Evolutionary conservation across 805 yeast genomes (phyloP).

Genomic region (Ogataea siamensis): DNA sequence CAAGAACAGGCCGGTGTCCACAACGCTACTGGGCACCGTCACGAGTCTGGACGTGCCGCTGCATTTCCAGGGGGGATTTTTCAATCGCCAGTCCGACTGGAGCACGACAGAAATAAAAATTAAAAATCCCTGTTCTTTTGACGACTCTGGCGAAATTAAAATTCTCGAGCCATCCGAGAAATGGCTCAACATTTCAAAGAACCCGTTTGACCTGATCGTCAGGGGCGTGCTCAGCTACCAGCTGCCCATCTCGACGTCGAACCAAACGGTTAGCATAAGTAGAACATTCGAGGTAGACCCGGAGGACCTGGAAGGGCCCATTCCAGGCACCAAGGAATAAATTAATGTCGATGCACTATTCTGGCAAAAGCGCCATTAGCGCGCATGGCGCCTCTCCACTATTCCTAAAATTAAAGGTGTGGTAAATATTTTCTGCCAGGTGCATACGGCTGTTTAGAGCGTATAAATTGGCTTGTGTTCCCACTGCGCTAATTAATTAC

Average conservation of each 20-base stretch:
- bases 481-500: constrained; percentile 1
- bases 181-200: constrained; percentile 72
- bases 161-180: constrained; percentile 37
- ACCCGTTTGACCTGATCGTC: constrained; percentile 83
- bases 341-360: not conserved
- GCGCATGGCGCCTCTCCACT: not conserved
- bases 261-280: constrained; percentile 60
- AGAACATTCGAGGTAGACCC: constrained; percentile 60
- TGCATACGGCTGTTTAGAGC: constrained; percentile 2
- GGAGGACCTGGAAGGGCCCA: constrained; percentile 12
- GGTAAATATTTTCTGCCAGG: constrained; percentile 1
- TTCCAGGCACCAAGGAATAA: constrained; percentile 2
- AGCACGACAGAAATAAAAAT: constrained; percentile 71
- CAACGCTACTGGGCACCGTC: constrained; percentile 75
- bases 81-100: constrained; percentile 56
- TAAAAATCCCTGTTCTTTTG: constrained; percentile 61
- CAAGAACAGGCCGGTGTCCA: constrained; percentile 29
- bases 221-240: constrained; percentile 79
- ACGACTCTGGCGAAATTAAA: constrained; percentile 15
- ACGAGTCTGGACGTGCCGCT: constrained; percentile 67
- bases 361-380: not conserved
- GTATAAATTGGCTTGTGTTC: constrained; percentile 7
- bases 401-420: not conserved
- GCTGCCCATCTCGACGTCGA: constrained; percentile 58
- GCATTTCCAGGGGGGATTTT: constrained; percentile 72